phyloP scores from a whole-genome alignment of 352 stramenopile genomes.

The Phytophthora fragariaefolia region DNA sequence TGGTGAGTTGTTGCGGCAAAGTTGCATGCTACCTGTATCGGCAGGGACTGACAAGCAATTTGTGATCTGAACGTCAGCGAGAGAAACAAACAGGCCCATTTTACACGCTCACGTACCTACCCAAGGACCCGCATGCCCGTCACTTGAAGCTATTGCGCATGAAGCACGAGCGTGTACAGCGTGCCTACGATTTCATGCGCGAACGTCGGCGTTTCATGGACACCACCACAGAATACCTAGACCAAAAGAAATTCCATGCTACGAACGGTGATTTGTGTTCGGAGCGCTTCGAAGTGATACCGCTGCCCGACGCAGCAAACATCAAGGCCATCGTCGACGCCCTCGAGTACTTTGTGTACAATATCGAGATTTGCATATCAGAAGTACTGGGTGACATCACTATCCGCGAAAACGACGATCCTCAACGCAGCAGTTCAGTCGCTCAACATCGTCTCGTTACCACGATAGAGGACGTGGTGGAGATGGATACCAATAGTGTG shows the following conservation, averaged over 20 bases:
- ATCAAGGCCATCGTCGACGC: conserved; percentile 49
- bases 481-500: conserved; percentile 50
- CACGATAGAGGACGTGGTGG: conserved; percentile 28
- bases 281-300: conserved; percentile 50
- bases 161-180: conserved; percentile 34
- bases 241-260: conserved; percentile 50
- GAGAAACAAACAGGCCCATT: conserved; percentile 34
- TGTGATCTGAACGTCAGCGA: conserved; percentile 5
- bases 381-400: conserved; percentile 53
- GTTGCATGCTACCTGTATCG: background rate
- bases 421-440: conserved; percentile 23
- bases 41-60: conserved; percentile 12
- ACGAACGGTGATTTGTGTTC: conserved; percentile 41
- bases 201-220: conserved; percentile 38
- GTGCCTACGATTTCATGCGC: conserved; percentile 34
- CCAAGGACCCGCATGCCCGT: conserved; percentile 11
- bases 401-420: conserved; percentile 57
- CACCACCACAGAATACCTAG: conserved; percentile 31
- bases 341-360: conserved; percentile 48
- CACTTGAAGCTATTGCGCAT: conserved; percentile 27
- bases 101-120: conserved; percentile 26
- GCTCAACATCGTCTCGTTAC: conserved; percentile 47
- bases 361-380: conserved; percentile 57
- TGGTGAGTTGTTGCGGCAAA: conserved; percentile 14
- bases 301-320: conserved; percentile 34